Evolutionary conservation across 192 early-diverging fungal species (phyloP), one percentile per base, ranked within the genome.

Genomic region (Spizellomyces punctatus): DNA sequence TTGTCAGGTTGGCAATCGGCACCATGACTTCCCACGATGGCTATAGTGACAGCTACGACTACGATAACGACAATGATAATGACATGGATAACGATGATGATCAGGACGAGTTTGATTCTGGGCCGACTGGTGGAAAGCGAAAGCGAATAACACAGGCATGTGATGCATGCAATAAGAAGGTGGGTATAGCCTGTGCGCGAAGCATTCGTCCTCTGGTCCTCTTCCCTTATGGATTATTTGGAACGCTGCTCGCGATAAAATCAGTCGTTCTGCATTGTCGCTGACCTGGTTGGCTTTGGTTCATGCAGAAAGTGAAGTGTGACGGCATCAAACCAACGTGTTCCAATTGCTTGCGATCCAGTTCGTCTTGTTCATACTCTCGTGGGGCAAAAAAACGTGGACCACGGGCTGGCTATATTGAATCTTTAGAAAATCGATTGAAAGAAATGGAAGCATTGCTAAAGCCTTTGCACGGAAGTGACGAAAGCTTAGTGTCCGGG

Each of bases 381-480:
- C 92, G 93, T 8, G 89, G 86, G 63, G 91, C 89, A 73, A 93
- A 94, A 77, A 95, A 96, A 78, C 85, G 94, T 46, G 94, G 95
- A 0, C 95, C 94, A 41, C 88, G 94, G 12, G 89, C 87, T 46
- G 91, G 92, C 2, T 90, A 92, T 64, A 91, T 94, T 44, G 91
- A 90, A 67, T 81, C 87, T 5, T 74, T 94, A 8, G 92, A 94
- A 69, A 87, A 89, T 48, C 84, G 90, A 43, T 69, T 94, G 19
- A 88, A 90, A 64, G 86, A 90, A 60, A 91, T 94, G 89, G 92
- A 94, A 71, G 81, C 85, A 45, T 50, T 92, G 59, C 76, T 94
- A 6, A 74, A 74, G 45, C 77, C 72, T n/a, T 44, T 54, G 36
- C 61, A 62, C 10, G 68, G 65, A 36, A 10, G 45, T 12, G 17